Percentiles rank a stretch among this genome's conserved stretches.
Conservation (phyloP, 148 eudicot species). For the Camellia granthamiana region DNA sequence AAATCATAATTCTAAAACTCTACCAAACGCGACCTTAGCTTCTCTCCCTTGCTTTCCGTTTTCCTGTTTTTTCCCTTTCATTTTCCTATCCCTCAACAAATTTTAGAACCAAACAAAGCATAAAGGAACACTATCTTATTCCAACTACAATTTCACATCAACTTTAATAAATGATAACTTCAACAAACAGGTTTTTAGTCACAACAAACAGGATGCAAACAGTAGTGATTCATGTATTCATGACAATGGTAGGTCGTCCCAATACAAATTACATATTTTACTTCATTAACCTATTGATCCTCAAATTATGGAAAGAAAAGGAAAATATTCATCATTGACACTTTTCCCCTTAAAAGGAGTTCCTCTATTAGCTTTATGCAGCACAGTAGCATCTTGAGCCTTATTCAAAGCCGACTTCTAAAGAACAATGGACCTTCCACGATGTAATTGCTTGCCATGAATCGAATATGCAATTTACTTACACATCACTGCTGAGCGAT, state of each 20-base stretch:
- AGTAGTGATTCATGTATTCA: background rate
- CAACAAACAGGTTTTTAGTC: background rate
- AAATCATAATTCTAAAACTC: too few relatives aligned
- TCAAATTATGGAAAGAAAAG: background rate
- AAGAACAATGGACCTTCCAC: background rate
- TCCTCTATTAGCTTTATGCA: background rate
- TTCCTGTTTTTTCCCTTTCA: background rate
- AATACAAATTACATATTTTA: background rate
- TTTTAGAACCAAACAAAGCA: too few relatives aligned
- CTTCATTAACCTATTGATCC: background rate
- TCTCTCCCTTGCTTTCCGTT: background rate
- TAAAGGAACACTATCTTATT: background rate
- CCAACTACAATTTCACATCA: background rate
- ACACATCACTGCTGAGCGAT: background rate
- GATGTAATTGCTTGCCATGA: background rate
- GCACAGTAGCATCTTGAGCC: constrained; percentile 1
- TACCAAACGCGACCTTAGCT: background rate
- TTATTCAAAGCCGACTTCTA: background rate
- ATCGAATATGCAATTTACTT: background rate
- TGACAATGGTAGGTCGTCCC: background rate
- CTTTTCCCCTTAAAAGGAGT: background rate
- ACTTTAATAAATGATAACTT: background rate
- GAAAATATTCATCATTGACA: background rate
- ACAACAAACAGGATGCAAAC: background rate
- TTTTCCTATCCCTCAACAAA: background rate